Evolutionary conservation across 148 eudicot genomes (phyloP), one percentile per base, ranked within the genome.

Genomic region (Spergularia bocconei): DNA sequence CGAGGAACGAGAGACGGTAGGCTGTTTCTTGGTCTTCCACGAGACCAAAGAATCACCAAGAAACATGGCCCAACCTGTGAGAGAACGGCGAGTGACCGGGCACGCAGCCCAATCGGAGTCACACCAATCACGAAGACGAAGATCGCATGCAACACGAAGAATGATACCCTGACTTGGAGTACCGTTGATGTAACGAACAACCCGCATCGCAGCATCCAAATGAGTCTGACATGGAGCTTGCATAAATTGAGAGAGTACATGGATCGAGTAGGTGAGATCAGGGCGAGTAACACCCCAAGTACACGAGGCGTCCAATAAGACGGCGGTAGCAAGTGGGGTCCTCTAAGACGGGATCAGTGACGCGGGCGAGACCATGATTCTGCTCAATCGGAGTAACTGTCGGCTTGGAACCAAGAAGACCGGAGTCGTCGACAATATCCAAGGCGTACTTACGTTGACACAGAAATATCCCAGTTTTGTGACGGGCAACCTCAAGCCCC

Each of bases 181-280:
- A 23, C 19, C 19, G 15, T 70, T 70, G 1, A 70, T 16, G 20
- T 70, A 70, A 11, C 60, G n/a, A 13, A 29, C 36, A 29, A 29
- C 36, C 36, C 36, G 36, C 36, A 29, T 29, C 36, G 36, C 36
- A 29, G 36, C 78, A 55, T 73, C 50, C 75, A 54, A 51, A 74
- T 82, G 81, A 5, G 66, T 47, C 29, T 68, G 33, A n/a, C 33
- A 25, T 14, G 79, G 77, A 11, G 54, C 0, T 16, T 62, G 71
- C 65, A 70, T 54, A 25, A 81, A 81, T 51, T 67, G 77, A 67
- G 65, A 23, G 5, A 74, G 48, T 0, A 58, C 13, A 63, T 75
- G 63, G 0, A 79, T 63, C 0, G 70, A 19, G 39, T 68, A 79
- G 2, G 17, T 79, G 15, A 0, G 78, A 29, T 29, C 36, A 29